Evolutionary conservation across 1,139 yeast genomes (phyloP).

Genomic region (Yamadazyma kanchanaburiensis): DNA sequence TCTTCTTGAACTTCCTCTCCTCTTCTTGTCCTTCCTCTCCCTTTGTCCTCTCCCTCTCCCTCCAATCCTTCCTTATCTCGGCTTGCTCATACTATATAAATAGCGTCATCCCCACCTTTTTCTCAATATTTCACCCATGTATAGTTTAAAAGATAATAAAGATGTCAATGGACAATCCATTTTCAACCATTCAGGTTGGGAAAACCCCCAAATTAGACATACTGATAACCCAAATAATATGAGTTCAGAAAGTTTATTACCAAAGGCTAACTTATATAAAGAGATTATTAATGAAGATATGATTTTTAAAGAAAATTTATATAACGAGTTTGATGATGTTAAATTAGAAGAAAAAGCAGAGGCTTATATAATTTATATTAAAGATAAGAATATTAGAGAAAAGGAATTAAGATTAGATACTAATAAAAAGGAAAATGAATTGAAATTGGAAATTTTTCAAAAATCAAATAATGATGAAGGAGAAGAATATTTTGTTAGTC

Average conservation of each 20-base stretch:
- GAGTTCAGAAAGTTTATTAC: conserved; percentile 14
- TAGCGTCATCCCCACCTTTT: too few relatives aligned
- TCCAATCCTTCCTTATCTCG: too few relatives aligned
- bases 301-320: conserved; percentile 16
- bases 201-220: conserved; percentile 14
- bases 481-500: conserved; percentile 15
- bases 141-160: conserved; percentile 8
- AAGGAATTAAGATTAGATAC: conserved; percentile 24
- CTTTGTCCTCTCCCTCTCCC: too few relatives aligned
- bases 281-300: conserved; percentile 13
- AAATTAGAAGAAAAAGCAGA: conserved; percentile 21
- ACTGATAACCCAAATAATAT: conserved; percentile 13
- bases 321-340: conserved; percentile 19
- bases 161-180: conserved; percentile 15
- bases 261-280: conserved; percentile 15
- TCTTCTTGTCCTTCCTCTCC: too few relatives aligned
- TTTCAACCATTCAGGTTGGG: conserved; percentile 15
- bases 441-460: conserved; percentile 16
- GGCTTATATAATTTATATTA: conserved; percentile 19
- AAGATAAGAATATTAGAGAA: conserved; percentile 17
- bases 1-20: too few relatives aligned
- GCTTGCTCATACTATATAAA: too few relatives aligned
- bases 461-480: conserved; percentile 14
- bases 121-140: too few relatives aligned
- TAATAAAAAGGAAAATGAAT: conserved; percentile 21